Evolutionary conservation across 2,329 filamentous ascomycete genomes (phyloP).

Genomic region (Ascochyta rabiei): DNA sequence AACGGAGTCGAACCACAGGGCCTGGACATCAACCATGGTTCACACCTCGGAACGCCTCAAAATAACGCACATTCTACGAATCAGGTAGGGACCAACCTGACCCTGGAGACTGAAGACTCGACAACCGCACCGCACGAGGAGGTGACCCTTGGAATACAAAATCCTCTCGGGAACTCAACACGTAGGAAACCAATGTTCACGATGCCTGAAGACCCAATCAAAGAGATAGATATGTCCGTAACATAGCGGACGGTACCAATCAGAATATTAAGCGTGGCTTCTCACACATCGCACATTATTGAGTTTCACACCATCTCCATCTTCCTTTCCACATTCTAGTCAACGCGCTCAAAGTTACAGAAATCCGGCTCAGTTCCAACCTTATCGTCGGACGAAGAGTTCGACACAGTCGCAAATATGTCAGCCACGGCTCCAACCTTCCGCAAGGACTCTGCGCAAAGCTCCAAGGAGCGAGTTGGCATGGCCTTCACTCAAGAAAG

Average conservation of each 20-base stretch:
- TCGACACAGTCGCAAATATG: neutral
- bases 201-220: slow-evolving; percentile 49
- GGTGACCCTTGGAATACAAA: slow-evolving; percentile 20
- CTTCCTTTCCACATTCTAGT: neutral
- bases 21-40: slow-evolving; percentile 34
- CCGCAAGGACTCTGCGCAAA: slow-evolving; percentile 5
- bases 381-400: neutral
- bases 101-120: neutral
- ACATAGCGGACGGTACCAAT: slow-evolving; percentile 7
- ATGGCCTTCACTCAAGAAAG: neutral
- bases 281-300: neutral
- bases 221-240: slow-evolving; percentile 46
- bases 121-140: neutral
- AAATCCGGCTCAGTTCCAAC: neutral
- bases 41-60: slow-evolving; percentile 28
- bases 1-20: slow-evolving; percentile 9
- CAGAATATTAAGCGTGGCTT: neutral
- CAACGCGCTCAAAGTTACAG: too few species aligned
- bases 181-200: slow-evolving; percentile 52
- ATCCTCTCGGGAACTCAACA: slow-evolving; percentile 32
- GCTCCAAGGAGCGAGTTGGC: neutral
- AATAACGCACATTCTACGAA: slow-evolving; percentile 32
- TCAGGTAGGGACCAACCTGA: slow-evolving; percentile 5
- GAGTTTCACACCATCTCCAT: neutral
- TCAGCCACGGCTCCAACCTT: neutral